Evolutionary conservation across 768 basidiomycete species (phyloP).

Genomic region (Boletus rubropictus): DNA sequence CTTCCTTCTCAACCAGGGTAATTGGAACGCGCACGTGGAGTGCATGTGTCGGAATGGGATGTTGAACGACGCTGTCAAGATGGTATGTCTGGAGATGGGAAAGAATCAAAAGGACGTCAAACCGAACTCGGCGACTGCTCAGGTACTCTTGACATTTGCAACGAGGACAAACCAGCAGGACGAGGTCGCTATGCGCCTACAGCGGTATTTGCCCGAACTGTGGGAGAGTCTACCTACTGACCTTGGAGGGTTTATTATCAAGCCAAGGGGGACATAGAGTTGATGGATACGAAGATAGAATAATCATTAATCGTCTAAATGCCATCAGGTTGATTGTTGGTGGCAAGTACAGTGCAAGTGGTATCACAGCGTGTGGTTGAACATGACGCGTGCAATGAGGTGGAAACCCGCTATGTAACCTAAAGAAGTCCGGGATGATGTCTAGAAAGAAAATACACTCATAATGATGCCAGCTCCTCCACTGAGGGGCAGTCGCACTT

Average conservation of each 20-base stretch:
- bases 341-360: slow-evolving; percentile 23
- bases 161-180: slow-evolving; percentile 36
- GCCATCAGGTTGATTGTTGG: slow-evolving; percentile 11
- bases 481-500: slow-evolving; percentile 86
- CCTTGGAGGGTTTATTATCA: slow-evolving; percentile 18
- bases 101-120: slow-evolving; percentile 36
- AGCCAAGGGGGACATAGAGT: slow-evolving; percentile 9
- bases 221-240: slow-evolving; percentile 28
- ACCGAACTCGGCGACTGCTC: slow-evolving; percentile 46
- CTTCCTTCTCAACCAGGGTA: slow-evolving; percentile 54
- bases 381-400: slow-evolving; percentile 41
- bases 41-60: slow-evolving; percentile 71
- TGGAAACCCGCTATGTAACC: slow-evolving; percentile 38
- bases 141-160: slow-evolving; percentile 53
- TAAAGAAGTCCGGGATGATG: slow-evolving; percentile 18
- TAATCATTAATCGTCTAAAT: slow-evolving; percentile 12
- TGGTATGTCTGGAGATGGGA: slow-evolving; percentile 63
- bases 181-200: slow-evolving; percentile 43
- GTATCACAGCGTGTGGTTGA: slow-evolving; percentile 58
- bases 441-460: slow-evolving; percentile 17
- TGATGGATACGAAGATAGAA: slow-evolving; percentile 3
- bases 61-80: slow-evolving; percentile 60
- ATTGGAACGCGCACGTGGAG: slow-evolving; percentile 83
- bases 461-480: slow-evolving; percentile 57
- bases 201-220: slow-evolving; percentile 35